Evolutionary conservation across 768 basidiomycete genomes (phyloP), one percentile per base, ranked within the genome.

Genomic region (Suillus fuscotomentosus): DNA sequence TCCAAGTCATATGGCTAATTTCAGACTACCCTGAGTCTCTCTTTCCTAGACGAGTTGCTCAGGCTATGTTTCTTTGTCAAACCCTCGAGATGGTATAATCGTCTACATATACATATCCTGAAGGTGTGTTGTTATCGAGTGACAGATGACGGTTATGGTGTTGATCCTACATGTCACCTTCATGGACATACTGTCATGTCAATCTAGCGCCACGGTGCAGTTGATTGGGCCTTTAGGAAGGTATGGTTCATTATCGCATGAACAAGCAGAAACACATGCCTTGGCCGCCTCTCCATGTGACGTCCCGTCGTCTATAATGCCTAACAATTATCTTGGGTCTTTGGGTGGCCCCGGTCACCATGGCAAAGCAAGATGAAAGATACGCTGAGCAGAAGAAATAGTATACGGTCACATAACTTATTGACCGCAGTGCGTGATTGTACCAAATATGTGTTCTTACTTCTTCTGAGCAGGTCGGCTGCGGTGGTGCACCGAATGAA

Each of bases 31-130:
- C 65, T 60, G 59, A 62, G n/a, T 6, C 31, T 31, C 31, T 31
- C 4, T 31, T 31, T 31, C 64, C 63, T 1, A 57, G 57, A n/a
- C 42, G 42, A 48, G 60, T 8, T 56, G 67, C 24, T 60, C 59
- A 22, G 66, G 48, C 5, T 27, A 57, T 27, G 60, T 56, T 43
- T 43, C 24, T 17, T 24, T 7, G 45, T 63, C 41, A 56, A 68
- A 22, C 17, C 7, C 8, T 43, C 17, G 42, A 17, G 42, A 42
- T 3, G 7, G 15, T 3, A 17, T 17, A 17, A 6, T 3, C 20
- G 8, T 43, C 5, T 43, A 43, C 17, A 9, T 43, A 20, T 20
- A 20, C 42, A 8, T 41, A 41, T 41, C 39, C 39, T 5, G 39
- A 14, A 41, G 13, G 39, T 5, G 13, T 14, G 14, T 41, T 14